Evolutionary conservation across 2,329 filamentous ascomycete genomes (phyloP).

Genomic region (Epichloe scottii): DNA sequence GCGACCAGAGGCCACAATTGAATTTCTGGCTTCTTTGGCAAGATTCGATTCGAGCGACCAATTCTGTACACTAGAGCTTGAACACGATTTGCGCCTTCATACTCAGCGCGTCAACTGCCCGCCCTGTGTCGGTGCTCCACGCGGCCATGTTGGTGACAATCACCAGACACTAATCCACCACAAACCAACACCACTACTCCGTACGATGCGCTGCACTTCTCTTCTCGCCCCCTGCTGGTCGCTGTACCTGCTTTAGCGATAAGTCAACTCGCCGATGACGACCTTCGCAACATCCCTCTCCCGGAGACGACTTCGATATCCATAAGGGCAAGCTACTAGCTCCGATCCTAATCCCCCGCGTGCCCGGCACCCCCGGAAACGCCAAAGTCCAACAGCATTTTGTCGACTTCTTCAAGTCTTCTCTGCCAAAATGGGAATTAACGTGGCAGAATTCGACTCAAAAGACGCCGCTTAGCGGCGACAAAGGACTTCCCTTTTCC

Average conservation of each 20-base stretch:
- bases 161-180: neutral
- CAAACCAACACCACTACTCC: neutral
- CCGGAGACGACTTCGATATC: slow-evolving; percentile 67
- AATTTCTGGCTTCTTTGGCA: too few relatives aligned
- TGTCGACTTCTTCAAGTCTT: slow-evolving; percentile 61
- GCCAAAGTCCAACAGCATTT: slow-evolving; percentile 67
- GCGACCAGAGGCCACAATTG: too few relatives aligned
- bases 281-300: slow-evolving; percentile 58
- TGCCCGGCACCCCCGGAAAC: slow-evolving; percentile 74
- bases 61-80: too few relatives aligned
- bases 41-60: too few relatives aligned
- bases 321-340: slow-evolving; percentile 62
- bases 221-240: slow-evolving; percentile 1
- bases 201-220: slow-evolving; percentile 1
- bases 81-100: too few relatives aligned
- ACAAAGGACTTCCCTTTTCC: slow-evolving; percentile 62
- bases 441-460: slow-evolving; percentile 84
- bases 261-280: slow-evolving; percentile 56
- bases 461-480: slow-evolving; percentile 63
- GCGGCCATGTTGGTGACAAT: neutral
- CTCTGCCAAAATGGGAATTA: slow-evolving; percentile 68
- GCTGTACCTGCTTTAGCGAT: slow-evolving; percentile 22
- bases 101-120: too few relatives aligned
- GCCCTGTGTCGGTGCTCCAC: too few relatives aligned
- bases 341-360: slow-evolving; percentile 76